Evolutionary conservation across 2,329 filamentous ascomycete species (phyloP).

Genomic region (Fusarium sp.): DNA sequence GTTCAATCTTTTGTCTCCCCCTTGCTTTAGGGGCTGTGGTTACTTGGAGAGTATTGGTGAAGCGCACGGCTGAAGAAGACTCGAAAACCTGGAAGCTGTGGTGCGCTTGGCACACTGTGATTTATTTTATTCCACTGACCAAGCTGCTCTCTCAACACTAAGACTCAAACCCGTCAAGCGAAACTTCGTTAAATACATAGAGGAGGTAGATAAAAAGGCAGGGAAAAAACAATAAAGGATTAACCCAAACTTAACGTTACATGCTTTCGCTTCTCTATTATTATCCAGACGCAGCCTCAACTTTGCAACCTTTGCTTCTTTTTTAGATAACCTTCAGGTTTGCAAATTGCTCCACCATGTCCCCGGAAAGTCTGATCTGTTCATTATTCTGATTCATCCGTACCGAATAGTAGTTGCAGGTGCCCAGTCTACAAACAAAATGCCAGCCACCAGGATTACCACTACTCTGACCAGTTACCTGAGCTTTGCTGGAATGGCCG

Average conservation of each 20-base stretch:
- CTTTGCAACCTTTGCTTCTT: no score
- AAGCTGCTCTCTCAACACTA: background rate
- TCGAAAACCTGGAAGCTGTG: background rate
- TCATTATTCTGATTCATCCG: background rate
- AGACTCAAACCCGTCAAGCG: fast-evolving
- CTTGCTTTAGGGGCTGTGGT: background rate
- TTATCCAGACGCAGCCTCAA: no score
- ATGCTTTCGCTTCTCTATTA: no score
- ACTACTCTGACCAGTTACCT: background rate
- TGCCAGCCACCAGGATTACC: background rate
- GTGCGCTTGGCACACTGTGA: background rate
- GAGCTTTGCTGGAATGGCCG: background rate
- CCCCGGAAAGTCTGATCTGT: background rate
- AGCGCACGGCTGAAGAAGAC: background rate
- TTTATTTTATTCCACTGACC: background rate
- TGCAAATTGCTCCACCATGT: background rate
- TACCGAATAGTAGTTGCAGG: background rate
- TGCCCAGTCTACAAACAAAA: background rate
- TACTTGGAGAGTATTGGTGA: background rate
- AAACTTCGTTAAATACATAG: background rate
- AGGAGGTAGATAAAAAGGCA: no score
- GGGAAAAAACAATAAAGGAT: no score
- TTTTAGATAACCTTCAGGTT: no score
- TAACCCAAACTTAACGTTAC: no score
- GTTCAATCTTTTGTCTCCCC: fast-evolving